Evolutionary conservation across 768 basidiomycete genomes (phyloP), one percentile per base, ranked within the genome.

Genomic region (Cyclocybe cylindracea): DNA sequence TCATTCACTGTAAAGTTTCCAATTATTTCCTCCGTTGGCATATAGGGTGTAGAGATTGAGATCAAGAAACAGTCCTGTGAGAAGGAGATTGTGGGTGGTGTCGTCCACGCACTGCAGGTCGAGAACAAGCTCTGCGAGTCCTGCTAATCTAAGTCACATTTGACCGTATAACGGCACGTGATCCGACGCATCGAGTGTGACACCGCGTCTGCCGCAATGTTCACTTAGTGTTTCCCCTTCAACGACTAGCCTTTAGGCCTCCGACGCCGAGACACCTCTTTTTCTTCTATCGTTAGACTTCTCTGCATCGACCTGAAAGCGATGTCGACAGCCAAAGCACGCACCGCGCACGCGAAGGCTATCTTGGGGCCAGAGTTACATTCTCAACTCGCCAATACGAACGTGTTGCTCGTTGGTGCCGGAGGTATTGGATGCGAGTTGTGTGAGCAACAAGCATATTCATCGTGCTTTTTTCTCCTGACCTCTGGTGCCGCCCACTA

Each of bases 341-440:
- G 87, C 19, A 78, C 74, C 24, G 64, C 73, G 5, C 86, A 94
- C 66, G 87, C 88, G 5, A 73, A 80, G 55, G 87, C 91, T 10
- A 87, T 98, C 50, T 78, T 98, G 3, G 94, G 94, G 6, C 70
- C 81, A 37, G 85, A 89, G 57, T 70, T 94, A 11, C 82, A 83
- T 60, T 65, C 71, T 18, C 78, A 79, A 50, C 74, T 92, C 4
- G 74, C 83, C 3, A 68, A 78, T 39, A 86, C 85, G 5, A 86
- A 75, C 52, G 87, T 97, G 19, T 75, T 99, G 55, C 76, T 98
- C 24, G 96, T 99, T 32, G 97, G 97, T 29, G 94, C 94, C 39
- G 95, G 95, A 40, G 96, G 96, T 0, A 98, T 98, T 64, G 97
- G 97, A 7, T 99, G 96, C 62, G 97, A 99, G 74, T 81, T 99